phyloP scores from a whole-genome alignment of 257 asterid genomes.

The Petrea volubilis region DNA sequence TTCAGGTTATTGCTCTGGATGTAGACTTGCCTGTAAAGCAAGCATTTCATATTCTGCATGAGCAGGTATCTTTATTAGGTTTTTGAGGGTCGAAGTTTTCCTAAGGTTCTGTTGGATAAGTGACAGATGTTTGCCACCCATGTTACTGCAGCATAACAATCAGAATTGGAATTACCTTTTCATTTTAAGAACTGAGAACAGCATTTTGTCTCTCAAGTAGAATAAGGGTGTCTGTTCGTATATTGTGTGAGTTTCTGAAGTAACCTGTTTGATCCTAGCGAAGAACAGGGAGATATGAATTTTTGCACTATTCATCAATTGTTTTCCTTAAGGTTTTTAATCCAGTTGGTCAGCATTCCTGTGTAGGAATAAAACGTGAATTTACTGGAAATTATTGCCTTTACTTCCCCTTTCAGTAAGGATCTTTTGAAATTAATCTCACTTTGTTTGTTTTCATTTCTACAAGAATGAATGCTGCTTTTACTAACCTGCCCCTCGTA shows the following conservation, averaged over 20 bases:
- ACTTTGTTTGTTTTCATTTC: not conserved
- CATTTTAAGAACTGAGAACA: constrained; percentile 1
- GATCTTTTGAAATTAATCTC: too few species aligned
- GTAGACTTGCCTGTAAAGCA: constrained; percentile 90
- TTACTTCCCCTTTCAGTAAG: too few species aligned
- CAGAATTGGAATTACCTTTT: not conserved
- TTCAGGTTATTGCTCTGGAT: constrained; percentile 86
- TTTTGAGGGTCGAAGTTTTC: not conserved
- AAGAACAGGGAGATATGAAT: not conserved
- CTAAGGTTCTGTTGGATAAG: constrained; percentile 2
- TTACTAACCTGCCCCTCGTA: not conserved
- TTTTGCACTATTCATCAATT: not conserved
- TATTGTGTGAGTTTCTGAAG: constrained; percentile 18
- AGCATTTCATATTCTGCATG: constrained; percentile 92
- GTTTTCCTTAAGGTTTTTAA: not conserved
- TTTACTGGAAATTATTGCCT: not conserved
- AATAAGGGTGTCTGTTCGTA: not conserved
- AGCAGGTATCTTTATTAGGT: constrained; percentile 67
- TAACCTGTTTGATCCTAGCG: constrained; percentile 9
- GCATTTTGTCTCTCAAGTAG: not conserved
- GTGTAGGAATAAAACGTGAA: not conserved
- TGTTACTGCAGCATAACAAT: not conserved
- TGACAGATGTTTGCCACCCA: not conserved
- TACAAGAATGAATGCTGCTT: not conserved
- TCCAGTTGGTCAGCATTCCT: not conserved